These are phyloP conservation scores for Epicoccum nigrum DNA, from an alignment of 2,329 filamentous ascomycete species.

Conservation along the genomic window DNA sequence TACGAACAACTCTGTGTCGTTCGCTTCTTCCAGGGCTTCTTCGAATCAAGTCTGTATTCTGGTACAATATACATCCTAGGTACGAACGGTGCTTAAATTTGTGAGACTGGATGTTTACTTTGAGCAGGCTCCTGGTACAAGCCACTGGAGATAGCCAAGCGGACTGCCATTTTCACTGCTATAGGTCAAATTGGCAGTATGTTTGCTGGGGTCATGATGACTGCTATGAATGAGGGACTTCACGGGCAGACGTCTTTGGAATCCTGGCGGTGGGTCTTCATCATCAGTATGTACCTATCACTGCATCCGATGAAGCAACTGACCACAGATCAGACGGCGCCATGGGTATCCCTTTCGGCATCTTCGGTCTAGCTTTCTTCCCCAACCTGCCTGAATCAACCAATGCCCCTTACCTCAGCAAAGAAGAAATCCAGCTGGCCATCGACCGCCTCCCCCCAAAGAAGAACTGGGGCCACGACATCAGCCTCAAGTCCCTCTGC, in stretches of 20 bases:
- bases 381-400: constrained; percentile 37
- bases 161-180: constrained; percentile 40
- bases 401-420: constrained; percentile 30
- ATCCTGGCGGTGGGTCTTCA: constrained; percentile 41
- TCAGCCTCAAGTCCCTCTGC: constrained; percentile 29
- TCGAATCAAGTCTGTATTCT: constrained; percentile 37
- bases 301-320: neutral
- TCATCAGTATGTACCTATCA: constrained; percentile 26
- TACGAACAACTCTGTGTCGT: constrained; percentile 36
- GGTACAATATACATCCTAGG: constrained; percentile 40
- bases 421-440: constrained; percentile 34
- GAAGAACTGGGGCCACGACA: constrained; percentile 32
- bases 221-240: constrained; percentile 38
- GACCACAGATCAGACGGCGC: constrained; percentile 28
- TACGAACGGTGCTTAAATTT: too few relatives aligned
- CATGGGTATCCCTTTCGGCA: constrained; percentile 38
- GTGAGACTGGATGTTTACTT: too few relatives aligned
- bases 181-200: constrained; percentile 40
- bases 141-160: constrained; percentile 36
- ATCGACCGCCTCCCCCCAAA: constrained; percentile 35
- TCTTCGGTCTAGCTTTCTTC: constrained; percentile 37
- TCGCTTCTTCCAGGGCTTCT: constrained; percentile 36
- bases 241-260: constrained; percentile 26
- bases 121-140: constrained; percentile 42
- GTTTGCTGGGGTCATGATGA: constrained; percentile 44